These are phyloP conservation scores for Chloromonas sp. DNA, from an alignment of 163 green algal species.

Conservation along the genomic window DNA sequence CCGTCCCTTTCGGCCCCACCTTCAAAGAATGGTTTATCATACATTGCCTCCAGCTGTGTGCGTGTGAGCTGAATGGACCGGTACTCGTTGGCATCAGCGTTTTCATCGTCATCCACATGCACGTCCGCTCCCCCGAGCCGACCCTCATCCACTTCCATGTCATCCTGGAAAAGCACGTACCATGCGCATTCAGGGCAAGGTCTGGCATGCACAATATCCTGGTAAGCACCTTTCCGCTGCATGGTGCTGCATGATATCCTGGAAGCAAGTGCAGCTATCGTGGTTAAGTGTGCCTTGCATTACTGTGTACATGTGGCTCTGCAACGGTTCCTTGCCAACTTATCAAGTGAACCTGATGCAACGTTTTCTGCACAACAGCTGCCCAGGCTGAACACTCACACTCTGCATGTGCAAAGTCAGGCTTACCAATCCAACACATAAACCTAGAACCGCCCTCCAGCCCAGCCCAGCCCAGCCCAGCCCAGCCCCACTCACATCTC, in stretches of 20 bases:
- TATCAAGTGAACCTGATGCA: no score
- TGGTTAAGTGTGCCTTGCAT: no score
- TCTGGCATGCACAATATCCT: neutral
- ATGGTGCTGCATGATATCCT: no score
- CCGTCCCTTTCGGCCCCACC: slow-evolving; percentile 7
- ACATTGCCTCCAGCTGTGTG: slow-evolving; percentile 32
- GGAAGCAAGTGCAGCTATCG: no score
- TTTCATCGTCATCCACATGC: slow-evolving; percentile 22
- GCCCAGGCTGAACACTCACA: neutral
- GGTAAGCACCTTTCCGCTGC: no score
- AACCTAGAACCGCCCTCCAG: no score
- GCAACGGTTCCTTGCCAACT: no score
- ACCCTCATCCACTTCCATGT: slow-evolving; percentile 13
- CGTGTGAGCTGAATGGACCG: slow-evolving; percentile 21
- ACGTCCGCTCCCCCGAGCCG: neutral
- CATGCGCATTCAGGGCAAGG: neutral
- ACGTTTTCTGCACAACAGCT: neutral
- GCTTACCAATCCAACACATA: neutral
- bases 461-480: no score
- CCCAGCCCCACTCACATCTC: neutral
- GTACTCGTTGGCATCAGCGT: slow-evolving; percentile 29
- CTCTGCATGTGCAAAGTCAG: neutral
- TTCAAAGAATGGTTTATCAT: slow-evolving; percentile 35
- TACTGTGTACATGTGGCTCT: no score
- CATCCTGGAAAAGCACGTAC: neutral